Base-by-base conservation (phyloP, 2,329 filamentous ascomycete genomes). In the Fusarium protoensiforme region DNA sequence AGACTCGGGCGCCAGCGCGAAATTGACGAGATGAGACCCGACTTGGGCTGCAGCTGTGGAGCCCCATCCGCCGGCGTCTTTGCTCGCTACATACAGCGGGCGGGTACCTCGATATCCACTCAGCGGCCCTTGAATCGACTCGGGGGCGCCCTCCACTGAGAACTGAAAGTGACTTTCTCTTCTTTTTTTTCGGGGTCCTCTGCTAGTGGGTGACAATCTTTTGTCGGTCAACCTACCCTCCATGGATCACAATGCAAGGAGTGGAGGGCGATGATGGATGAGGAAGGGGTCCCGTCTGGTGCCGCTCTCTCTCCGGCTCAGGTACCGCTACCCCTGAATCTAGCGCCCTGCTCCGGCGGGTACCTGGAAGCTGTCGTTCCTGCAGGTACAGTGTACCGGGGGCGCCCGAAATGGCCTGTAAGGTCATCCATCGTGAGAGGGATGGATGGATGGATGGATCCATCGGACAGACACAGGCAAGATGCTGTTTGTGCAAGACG, bases 21-120 rank as follows among this genome's bases (percentile, higher is more conserved):
- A 76, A 79, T 79, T 79, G 77, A 75, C 74, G 67, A 75, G 72
- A 77, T 78, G 76, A 78, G 76, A 74, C 75, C 41, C 58, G 69
- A 35, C 68, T 76, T 75, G 71, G 74, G 76, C 71, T 77, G 73
- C 68, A 75, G 69, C 67, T 68, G 75, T 73, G 74, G 74, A 71
- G 62, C 74, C 72, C 64, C 43, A 46, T 63, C 22, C 53, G 22
- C n/a, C 36, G 27, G 41, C 38, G 43, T 68, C 61, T 65, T 65
- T 38, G 36, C 43, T 33, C 27, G 22, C 22, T 24, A 61, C 39
- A 46, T 51, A n/a, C 43, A 27, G 43, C 27, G 46, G 24, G 46
- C 46, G 46, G 46, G 46, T 51, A 51, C 46, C 16, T 54, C 46
- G 61, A 61, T 31, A 31, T 53, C 64, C 58, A 62, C 64, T 64